Evolutionary conservation across 495 filamentous ascomycete genomes (phyloP).

Genomic region (Neurospora hispaniola): DNA sequence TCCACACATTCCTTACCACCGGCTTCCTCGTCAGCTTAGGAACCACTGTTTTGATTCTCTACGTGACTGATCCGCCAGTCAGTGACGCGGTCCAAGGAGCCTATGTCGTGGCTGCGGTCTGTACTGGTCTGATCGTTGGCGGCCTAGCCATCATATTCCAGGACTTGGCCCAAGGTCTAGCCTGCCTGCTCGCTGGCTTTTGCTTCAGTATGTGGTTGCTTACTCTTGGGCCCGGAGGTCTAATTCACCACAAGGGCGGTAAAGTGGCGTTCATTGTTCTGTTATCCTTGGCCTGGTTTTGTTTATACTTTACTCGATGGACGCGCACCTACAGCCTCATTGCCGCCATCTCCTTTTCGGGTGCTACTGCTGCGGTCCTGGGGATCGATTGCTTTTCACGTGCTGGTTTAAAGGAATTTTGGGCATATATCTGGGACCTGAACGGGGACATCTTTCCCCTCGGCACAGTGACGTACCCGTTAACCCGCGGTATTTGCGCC

Average conservation of each 20-base stretch:
- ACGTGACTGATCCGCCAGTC: constrained; percentile 79
- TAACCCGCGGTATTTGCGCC: constrained; percentile 77
- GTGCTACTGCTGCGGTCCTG: constrained; percentile 64
- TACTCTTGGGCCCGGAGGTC: constrained; percentile 62
- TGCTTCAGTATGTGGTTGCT: constrained; percentile 88
- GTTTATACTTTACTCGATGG: constrained; percentile 66
- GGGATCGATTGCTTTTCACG: constrained; percentile 88
- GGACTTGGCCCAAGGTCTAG: constrained; percentile 78
- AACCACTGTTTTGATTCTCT: constrained; percentile 76
- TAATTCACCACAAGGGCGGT: constrained; percentile 48
- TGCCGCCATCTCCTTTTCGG: constrained; percentile 63
- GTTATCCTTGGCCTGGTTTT: constrained; percentile 56
- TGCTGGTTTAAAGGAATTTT: constrained; percentile 89
- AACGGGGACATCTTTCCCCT: constrained; percentile 74
- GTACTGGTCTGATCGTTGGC: constrained; percentile 70
- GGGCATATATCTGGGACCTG: constrained; percentile 85
- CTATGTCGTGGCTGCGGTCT: constrained; percentile 70
- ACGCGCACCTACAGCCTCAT: constrained; percentile 74
- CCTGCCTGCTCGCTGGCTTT: constrained; percentile 81
- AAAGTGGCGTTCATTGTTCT: constrained; percentile 67
- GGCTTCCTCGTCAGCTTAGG: constrained; percentile 63
- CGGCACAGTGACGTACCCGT: constrained; percentile 64
- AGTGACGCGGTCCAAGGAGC: constrained; percentile 70
- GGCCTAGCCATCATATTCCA: constrained; percentile 66
- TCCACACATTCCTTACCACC: constrained; percentile 74